Evolutionary conservation across 2,329 filamentous ascomycete species (phyloP), one percentile per base, ranked within the genome.

Genomic region (Aspergillus alliaceus): DNA sequence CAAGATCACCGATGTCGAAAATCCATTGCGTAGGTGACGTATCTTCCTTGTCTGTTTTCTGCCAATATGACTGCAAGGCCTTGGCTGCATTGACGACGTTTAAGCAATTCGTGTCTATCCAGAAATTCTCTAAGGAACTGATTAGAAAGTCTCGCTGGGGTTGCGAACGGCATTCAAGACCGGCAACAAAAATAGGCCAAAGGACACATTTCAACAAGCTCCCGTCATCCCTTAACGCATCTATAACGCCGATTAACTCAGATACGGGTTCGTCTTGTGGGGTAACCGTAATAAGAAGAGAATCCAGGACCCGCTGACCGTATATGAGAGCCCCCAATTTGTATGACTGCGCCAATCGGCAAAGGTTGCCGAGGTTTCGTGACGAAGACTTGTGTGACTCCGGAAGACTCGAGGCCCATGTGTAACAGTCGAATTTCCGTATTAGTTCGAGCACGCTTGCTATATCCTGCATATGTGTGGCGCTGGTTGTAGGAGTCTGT

Each of bases 181-280:
- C 71, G 9, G 70, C 70, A 31, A 74, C 63, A 25, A 70, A 71
- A 1, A 72, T 71, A 0, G 70, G 71, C 72, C 72, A 74, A 1
- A 74, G 63, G 15, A 72, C 58, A 29, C 71, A 74, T 34, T 73
- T 74, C 54, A 72, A 71, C 15, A 72, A 51, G 8, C 57, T 48
- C 2, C 58, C 37, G 15, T 72, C 59, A 5, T 64, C 57, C 42
- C 65, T 64, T 50, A 74, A 53, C 0, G 54, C 56, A 20, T 60
- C 55, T 25, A 71, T 69, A 14, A 67, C 22, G 8, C 59, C 55
- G 1, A 73, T 52, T 20, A 74, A 29, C 18, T 71, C 64, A 1
- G 53, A 54, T 4, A 72, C 55, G n/a, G 67, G 29, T 14, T 61
- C 56, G 11, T 65, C 62, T 40, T 66, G 61, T 1, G 53, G 34